These are phyloP conservation scores for Onygenales sp. DNA, from an alignment of 2,329 filamentous ascomycete species.

Conservation along the genomic window DNA sequence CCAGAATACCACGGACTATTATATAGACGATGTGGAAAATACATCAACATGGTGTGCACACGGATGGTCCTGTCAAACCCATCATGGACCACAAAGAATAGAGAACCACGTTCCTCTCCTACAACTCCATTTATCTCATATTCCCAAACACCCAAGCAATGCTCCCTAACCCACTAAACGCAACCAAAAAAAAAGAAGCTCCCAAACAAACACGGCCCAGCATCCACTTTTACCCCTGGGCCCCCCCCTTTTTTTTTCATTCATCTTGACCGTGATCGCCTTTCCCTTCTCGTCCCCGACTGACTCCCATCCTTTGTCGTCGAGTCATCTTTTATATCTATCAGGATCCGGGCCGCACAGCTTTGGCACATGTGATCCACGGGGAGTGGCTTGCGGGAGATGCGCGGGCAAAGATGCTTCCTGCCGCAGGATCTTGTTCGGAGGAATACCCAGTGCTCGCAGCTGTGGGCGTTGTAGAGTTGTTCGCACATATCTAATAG, in stretches of 20 bases:
- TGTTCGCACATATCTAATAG: constrained; percentile 9
- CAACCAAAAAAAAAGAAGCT: not conserved
- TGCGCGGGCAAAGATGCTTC: constrained; percentile 10
- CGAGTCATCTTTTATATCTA: constrained; percentile 5
- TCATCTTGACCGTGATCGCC: not conserved
- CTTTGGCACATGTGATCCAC: constrained; percentile 9
- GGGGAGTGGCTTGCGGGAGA: constrained; percentile 1
- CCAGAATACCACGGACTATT: too few species aligned
- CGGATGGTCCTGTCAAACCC: too few species aligned
- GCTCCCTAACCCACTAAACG: not conserved
- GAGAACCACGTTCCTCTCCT: too few species aligned
- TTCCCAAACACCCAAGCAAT: too few species aligned
- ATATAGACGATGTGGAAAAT: too few species aligned
- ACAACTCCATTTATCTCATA: too few species aligned
- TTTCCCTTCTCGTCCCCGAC: not conserved
- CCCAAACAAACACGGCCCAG: not conserved
- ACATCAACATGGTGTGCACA: too few species aligned
- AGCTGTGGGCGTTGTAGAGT: constrained; percentile 10
- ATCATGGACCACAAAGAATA: too few species aligned
- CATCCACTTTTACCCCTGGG: too few species aligned
- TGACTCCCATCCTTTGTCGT: not conserved
- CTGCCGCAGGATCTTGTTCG: constrained; percentile 11
- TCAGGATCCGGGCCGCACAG: constrained; percentile 9
- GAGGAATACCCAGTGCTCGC: constrained; percentile 9
- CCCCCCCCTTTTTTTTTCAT: not conserved